Evolutionary conservation across 2,329 filamentous ascomycete genomes (phyloP), one percentile per base, ranked within the genome.

Genomic region (Blumeriella jaapii): DNA sequence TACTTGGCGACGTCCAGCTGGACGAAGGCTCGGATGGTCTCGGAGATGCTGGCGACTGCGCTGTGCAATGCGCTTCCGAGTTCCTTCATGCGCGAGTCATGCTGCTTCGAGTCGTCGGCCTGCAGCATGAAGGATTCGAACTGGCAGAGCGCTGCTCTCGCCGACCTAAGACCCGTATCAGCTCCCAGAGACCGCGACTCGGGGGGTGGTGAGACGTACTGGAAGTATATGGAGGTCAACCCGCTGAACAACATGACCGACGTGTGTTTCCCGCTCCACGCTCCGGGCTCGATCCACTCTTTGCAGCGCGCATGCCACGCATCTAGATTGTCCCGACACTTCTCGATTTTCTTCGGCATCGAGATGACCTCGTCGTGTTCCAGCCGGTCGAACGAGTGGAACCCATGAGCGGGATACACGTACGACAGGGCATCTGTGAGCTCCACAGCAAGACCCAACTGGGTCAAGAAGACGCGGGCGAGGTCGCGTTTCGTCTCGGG

Each of bases 401-500:
- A 33, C 5, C 31, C 22, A 17, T 28, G 22, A 2, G 19, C 14
- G 14, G 41, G 41, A 17, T 44, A 44, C 2, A 39, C 20, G 11
- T 34, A 10, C 6, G 28, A 26, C 6, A 44, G n/a, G 5, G 27
- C 20, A 34, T 36, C 32, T 9, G 36, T 44, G 5, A 44, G 12
- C 12, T 23, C 39, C 5, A 41, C 17, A 3, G 39, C 41, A 20
- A 44, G 36, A 7, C 38, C 28, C 3, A 31, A 11, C 18, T 44
- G 41, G 12, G 26, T 33, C 6, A 34, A 13, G 19, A 43, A 35
- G 5, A 40, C 25, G 12, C 14, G 15, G 10, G 28, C 34, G 2
- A 70, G 52, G 9, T 55, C 54, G 10, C 53, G 52, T 51, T 70
- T 69, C 0, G 61, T 64, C 9, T 59, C 59, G 1, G 59, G 44